Evolutionary conservation across 345 rosid genomes (phyloP).

Genomic region (Gossypium sturtianum): DNA sequence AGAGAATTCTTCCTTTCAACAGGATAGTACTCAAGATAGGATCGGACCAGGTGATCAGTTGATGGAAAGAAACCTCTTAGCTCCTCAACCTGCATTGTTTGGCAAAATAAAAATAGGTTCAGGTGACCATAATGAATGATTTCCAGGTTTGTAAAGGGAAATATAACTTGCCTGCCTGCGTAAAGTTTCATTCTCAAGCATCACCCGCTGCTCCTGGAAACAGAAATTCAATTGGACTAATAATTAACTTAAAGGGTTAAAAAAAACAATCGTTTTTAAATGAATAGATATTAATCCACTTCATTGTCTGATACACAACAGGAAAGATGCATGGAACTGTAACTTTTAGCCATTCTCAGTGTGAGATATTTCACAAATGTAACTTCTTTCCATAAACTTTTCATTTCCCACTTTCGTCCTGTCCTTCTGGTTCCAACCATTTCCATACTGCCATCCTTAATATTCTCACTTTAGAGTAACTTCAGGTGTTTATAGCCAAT

Average conservation of each 20-base stretch:
- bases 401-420: neutral
- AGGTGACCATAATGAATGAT: neutral
- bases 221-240: neutral
- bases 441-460: neutral
- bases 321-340: neutral
- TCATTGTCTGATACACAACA: neutral
- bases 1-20: conserved; percentile 40
- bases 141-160: conserved; percentile 7
- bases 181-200: conserved; percentile 82
- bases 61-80: conserved; percentile 65
- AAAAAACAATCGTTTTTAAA: neutral
- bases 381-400: neutral
- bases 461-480: conserved; percentile 2
- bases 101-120: neutral
- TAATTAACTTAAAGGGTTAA: neutral
- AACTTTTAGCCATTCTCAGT: neutral
- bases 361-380: neutral
- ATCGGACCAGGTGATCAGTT: conserved; percentile 30
- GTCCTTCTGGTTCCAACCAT: neutral
- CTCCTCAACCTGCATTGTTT: conserved; percentile 57
- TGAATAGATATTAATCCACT: neutral
- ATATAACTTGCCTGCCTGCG: conserved; percentile 65
- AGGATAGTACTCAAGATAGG: conserved; percentile 53
- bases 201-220: conserved; percentile 69
- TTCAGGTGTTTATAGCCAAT: neutral